Evolutionary conservation across 805 yeast species (phyloP), one percentile per base, ranked within the genome.

Genomic region (Isabelozyma gotoi): DNA sequence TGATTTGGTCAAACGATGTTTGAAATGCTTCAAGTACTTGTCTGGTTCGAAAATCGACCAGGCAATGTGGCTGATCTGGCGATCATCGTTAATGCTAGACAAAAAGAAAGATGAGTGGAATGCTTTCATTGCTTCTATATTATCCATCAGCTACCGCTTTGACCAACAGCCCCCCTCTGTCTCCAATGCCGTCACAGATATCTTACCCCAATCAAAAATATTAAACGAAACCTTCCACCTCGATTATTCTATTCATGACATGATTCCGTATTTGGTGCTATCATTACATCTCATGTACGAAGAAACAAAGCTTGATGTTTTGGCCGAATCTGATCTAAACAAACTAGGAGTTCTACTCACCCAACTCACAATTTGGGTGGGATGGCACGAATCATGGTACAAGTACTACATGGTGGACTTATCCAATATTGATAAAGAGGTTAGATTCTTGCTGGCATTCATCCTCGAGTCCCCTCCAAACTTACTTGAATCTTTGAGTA

Each of bases 201-300:
- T 67, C 4, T 44, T 71, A 8, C 67, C 71, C 3, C 42, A 48
- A 27, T 75, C 76, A 7, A 51, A 56, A 43, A 12, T 17, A 5
- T 47, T 71, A 8, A 59, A 57, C n/a, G 49, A 52, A 12, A 45
- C 51, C n/a, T 58, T 61, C 33, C 46, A 52, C 17, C 48, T 62
- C 31, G 62, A 67, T 42, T 77, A 75, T 44, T 59, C 76, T 4
- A 62, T 82, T 24, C 63, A 70, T n/a, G 80, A 80, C 21, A 62
- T 81, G 52, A 65, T 82, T 0, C 85, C 92, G 0, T 81, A 78
- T 45, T 73, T 88, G 8, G 73, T 82, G 0, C 62, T 86, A 19
- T 79, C 90, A 0, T 63, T 92, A 38, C 97, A 91, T 64, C 56
- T 90, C 32, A 65, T 88, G 2, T 68, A 90, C 42, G 97, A 92